Evolutionary conservation across 148 eudicot genomes (phyloP), one percentile per base, ranked within the genome.

Genomic region (Oxyria digyna): DNA sequence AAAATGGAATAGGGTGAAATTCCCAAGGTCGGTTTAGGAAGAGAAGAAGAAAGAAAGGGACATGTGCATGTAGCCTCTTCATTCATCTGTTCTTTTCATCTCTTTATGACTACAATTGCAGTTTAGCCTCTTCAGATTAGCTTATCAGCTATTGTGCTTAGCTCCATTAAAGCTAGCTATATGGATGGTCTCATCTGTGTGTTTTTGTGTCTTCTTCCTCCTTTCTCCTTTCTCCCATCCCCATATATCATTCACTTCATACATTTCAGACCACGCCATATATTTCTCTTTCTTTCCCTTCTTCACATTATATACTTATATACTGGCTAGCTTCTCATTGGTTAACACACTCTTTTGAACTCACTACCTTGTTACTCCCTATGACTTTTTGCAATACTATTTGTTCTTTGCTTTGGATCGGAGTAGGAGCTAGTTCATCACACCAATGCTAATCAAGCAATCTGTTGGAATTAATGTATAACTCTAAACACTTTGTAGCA

Each of bases 31-130:
- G n/a, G 8, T 4, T 2, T 2, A 38, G 8, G 41, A 38, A 10
- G 10, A 57, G 69, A 63, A 69, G 68, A 84, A 77, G 75, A 52
- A 70, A 81, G 97, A 91, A 80, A 88, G 76, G 79, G 97, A 91
- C 95, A 77, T 81, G 76, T 91, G 91, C 96, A 82, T 88, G 91
- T 83, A 79, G 76, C 71, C 82, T 79, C 78, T 83, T 79, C 87
- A 81, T 81, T 81, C 89, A 83, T 37, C 80, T 73, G 90, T 83
- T 74, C 82, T 86, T 83, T 83, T 83, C 87, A 75, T 50, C 79
- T 67, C 74, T 86, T 54, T 54, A 54, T 54, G 74, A 80, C 71
- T 81, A 72, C 72, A 68, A 62, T 40, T 71, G 77, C 31, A 21
- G 11, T 27, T 9, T 23, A 23, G 62, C 62, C 24, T n/a, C n/a